Evolutionary conservation across 2,329 filamentous ascomycete species (phyloP).

Genomic region (Cladophialophora immunda): DNA sequence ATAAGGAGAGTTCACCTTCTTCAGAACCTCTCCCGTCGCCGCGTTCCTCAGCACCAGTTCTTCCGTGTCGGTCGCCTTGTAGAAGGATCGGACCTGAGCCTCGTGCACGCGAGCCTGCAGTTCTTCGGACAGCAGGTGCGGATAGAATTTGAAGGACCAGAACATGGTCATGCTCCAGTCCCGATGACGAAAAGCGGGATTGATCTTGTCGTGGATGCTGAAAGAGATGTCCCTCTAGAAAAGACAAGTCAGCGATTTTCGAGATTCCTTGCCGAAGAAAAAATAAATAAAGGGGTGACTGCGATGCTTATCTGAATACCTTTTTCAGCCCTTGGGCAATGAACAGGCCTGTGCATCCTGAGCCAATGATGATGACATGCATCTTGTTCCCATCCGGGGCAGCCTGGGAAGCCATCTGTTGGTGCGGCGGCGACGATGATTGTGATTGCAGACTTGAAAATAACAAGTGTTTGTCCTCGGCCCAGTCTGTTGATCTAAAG

Average conservation of each 20-base stretch:
- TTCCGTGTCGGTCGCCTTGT: constrained; percentile 5
- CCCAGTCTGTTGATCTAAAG: not conserved
- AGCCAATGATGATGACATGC: constrained; percentile 11
- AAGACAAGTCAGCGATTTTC: not conserved
- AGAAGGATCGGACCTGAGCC: constrained; percentile 4
- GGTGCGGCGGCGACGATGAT: not conserved
- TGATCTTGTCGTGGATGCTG: constrained; percentile 12
- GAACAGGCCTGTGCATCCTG: constrained; percentile 11
- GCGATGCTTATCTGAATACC: no score
- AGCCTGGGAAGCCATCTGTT: constrained; percentile 8
- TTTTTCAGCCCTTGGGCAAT: constrained; percentile 12
- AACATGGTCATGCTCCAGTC: constrained; percentile 15
- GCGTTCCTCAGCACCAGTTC: constrained; percentile 12
- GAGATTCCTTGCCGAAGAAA: no score
- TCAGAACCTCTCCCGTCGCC: constrained; percentile 8
- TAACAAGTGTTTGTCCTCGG: not conserved
- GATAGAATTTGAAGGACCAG: constrained; percentile 11
- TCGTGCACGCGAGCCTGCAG: constrained; percentile 12
- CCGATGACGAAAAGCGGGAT: constrained; percentile 10
- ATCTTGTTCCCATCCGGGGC: constrained; percentile 1
- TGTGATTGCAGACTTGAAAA: not conserved
- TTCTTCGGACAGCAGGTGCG: constrained; percentile 8
- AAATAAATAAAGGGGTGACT: no score
- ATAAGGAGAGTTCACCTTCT: constrained; percentile 12
- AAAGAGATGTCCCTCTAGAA: constrained; percentile 7